phyloP scores from a whole-genome alignment of 2,329 filamentous ascomycete genomes.

The Anthostomella pinea region DNA sequence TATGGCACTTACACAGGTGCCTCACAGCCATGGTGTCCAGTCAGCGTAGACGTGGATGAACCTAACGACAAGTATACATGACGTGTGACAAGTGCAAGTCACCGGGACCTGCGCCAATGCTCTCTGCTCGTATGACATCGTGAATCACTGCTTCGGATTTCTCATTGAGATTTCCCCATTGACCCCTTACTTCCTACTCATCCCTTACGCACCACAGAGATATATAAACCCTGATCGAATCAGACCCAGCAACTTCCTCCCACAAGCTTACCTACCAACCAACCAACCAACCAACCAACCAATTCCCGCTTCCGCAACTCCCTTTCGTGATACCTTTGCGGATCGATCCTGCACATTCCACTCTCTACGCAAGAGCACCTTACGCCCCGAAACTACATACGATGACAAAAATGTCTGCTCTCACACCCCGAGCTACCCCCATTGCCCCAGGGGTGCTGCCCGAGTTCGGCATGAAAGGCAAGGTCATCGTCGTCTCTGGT shows the following conservation, averaged over 20 bases:
- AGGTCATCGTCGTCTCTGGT: constrained; percentile 74
- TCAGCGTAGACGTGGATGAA: too few relatives aligned
- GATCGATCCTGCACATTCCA: too few relatives aligned
- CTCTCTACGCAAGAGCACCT: neutral
- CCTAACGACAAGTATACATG: neutral
- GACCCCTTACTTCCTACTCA: neutral
- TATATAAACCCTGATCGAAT: too few relatives aligned
- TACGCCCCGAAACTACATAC: neutral
- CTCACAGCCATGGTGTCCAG: too few relatives aligned
- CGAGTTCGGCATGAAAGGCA: constrained; percentile 73
- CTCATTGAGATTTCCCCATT: neutral
- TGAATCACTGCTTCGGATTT: constrained; percentile 1
- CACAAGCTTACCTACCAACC: too few relatives aligned
- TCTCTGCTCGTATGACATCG: constrained; percentile 1
- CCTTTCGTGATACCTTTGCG: too few relatives aligned
- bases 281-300: too few relatives aligned
- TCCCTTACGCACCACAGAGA: too few relatives aligned
- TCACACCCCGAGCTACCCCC: neutral
- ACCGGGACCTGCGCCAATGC: neutral
- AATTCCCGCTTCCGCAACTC: too few relatives aligned
- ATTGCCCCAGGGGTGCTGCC: constrained; percentile 42
- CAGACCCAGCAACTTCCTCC: too few relatives aligned
- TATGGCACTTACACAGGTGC: neutral
- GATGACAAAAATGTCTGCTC: neutral
- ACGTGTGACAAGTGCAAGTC: neutral